Evolutionary conservation across 257 asterid genomes (phyloP), one percentile per base, ranked within the genome.

Genomic region (Nicotiana tomentosiformis): DNA sequence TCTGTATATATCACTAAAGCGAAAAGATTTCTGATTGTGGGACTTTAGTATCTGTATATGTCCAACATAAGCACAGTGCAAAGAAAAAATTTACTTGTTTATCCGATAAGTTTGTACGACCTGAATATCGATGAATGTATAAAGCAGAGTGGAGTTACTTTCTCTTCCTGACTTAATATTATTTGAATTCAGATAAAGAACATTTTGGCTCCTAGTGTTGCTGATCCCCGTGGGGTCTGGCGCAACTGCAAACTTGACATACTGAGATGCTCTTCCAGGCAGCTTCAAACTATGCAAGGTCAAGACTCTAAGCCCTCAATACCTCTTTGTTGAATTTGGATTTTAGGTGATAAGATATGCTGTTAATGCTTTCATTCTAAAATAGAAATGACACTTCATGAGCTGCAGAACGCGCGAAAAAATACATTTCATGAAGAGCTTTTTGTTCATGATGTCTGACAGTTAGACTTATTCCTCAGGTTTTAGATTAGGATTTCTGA

Each of bases 201-300:
- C 77, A 89, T 86, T 81, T 81, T 94, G 87, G 98, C 94, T 81
- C 96, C 98, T 7, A 91, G 82, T 77, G 92, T 64, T 62, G 94
- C 97, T 84, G 98, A 93, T 88, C 96, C 95, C 43, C 90, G 80
- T 57, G 97, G 97, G 1, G n/a, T 67, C 37, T 95, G 98, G 98
- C 89, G 84, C 84, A 76, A 81, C 66, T 93, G 98, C 92, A 90
- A 89, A 84, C 70, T 88, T 11, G 92, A 93, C 68, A 91, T 95
- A 82, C 84, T 46, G 17, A 90, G 86, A 46, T 95, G 97, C 87
- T 89, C 97, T 2, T n/a, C 93, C 3, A 66, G 5, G 43, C 96
- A 92, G 85, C 94, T 93, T 81, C 83, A 84, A 83, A 84, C 53
- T 53, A 92, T 95, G 88, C 93, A 93, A 88, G 96, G 98, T 94